Percentiles rank a stretch among this genome's conserved stretches.
phyloP scores from a whole-genome alignment of 495 filamentous ascomycete genomes.

The Penicillium flavigenum region DNA sequence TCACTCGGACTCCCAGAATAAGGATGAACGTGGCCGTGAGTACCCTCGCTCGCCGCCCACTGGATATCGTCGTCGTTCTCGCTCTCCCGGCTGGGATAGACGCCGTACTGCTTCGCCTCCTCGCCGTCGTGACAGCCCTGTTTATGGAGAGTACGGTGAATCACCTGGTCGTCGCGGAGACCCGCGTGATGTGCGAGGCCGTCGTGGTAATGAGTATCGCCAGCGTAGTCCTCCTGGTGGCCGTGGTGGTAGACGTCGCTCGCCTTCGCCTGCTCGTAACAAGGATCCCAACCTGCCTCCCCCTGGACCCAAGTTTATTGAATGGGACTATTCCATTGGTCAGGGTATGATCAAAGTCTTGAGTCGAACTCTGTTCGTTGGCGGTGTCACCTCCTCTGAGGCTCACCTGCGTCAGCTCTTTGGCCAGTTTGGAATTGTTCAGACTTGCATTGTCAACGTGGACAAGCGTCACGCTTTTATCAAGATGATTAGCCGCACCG shows the following conservation, averaged over 20 bases:
- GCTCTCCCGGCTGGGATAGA: constrained; percentile 72
- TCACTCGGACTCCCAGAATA: constrained; percentile 47
- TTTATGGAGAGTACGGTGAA: constrained; percentile 66
- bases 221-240: constrained; percentile 69
- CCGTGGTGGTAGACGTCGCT: constrained; percentile 56
- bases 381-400: constrained; percentile 89
- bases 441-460: constrained; percentile 95
- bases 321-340: constrained; percentile 72
- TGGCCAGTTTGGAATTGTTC: constrained; percentile 75
- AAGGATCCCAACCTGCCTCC: constrained; percentile 55
- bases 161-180: constrained; percentile 61
- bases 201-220: constrained; percentile 69
- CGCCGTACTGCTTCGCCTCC: constrained; percentile 58
- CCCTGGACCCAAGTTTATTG: constrained; percentile 71
- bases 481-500: constrained; percentile 88
- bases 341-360: constrained; percentile 83
- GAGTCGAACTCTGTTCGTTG: constrained; percentile 93
- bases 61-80: constrained; percentile 69
- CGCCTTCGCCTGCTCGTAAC: constrained; percentile 53
- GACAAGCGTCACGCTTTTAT: constrained; percentile 98
- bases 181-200: constrained; percentile 56
- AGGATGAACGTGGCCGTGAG: constrained; percentile 61
- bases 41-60: constrained; percentile 57
- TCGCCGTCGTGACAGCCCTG: constrained; percentile 66
- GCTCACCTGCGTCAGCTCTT: constrained; percentile 77